A percentile compares a stretch with the other conserved stretches of the same genome.
Evolutionary conservation across 1,284 basidiomycete species (phyloP).

Genomic region (Takashimella tepidaria): DNA sequence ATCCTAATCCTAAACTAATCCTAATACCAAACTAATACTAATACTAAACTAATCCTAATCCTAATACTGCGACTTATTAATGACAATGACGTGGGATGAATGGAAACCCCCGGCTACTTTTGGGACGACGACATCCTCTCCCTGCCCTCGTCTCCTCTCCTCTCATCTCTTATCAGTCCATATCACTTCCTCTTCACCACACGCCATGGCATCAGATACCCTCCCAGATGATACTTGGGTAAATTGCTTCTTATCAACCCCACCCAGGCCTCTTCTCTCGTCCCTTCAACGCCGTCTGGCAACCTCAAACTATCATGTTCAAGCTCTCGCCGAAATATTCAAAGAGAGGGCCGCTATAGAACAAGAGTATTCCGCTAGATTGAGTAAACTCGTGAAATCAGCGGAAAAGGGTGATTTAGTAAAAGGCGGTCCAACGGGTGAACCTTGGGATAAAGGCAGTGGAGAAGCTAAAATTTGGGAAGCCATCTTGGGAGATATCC

Average conservation of each 20-base stretch:
- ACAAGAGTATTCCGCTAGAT: constrained; percentile 49
- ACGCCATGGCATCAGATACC: constrained; percentile 25
- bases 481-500: constrained; percentile 37
- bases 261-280: constrained; percentile 33
- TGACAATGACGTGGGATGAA: too few species aligned
- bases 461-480: constrained; percentile 42
- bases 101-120: too few species aligned
- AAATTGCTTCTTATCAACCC: constrained; percentile 31
- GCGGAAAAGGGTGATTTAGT: constrained; percentile 35
- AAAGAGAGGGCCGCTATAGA: constrained; percentile 51
- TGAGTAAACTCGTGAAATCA: constrained; percentile 49
- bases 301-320: constrained; percentile 38
- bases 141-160: not conserved
- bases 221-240: constrained; percentile 43
- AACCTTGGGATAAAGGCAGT: constrained; percentile 35
- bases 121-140: not conserved
- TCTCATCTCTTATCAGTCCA: not conserved
- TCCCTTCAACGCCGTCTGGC: constrained; percentile 36
- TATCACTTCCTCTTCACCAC: not conserved
- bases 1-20: not conserved
- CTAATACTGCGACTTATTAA: too few species aligned
- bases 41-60: too few species aligned
- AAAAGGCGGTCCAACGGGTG: constrained; percentile 26
- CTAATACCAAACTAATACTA: too few species aligned
- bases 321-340: constrained; percentile 50